Percentiles rank a stretch among this genome's conserved stretches.
These are phyloP conservation scores for Fusarium sp. DNA, from an alignment of 2,329 filamentous ascomycete genomes.

Conservation along the genomic window DNA sequence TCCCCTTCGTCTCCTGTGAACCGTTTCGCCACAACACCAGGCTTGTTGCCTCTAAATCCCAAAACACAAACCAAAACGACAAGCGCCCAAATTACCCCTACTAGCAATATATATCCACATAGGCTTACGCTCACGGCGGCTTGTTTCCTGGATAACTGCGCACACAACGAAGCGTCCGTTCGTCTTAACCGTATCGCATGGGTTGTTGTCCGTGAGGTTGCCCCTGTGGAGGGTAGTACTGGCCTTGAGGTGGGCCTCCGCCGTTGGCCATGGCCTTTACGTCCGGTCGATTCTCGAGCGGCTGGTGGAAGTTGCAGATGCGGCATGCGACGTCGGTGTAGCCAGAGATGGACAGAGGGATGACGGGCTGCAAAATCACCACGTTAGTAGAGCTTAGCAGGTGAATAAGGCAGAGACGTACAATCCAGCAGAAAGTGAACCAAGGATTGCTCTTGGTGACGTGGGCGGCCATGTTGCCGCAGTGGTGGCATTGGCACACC, in stretches of 20 bases:
- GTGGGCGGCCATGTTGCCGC: slow-evolving; percentile 71
- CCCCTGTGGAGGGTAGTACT: slow-evolving; percentile 50
- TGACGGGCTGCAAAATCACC: slow-evolving; percentile 64
- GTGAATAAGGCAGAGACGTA: slow-evolving; percentile 48
- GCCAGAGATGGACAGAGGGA: slow-evolving; percentile 76
- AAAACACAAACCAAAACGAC: neutral
- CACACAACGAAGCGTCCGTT: neutral
- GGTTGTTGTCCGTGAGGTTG: slow-evolving; percentile 44
- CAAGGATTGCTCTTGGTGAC: slow-evolving; percentile 75
- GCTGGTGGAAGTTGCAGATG: slow-evolving; percentile 82
- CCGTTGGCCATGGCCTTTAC: slow-evolving; percentile 64
- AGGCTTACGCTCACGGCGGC: neutral
- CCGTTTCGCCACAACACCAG: slow-evolving; percentile 36
- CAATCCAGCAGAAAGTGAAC: slow-evolving; percentile 85
- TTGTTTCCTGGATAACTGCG: neutral
- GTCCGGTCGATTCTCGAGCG: slow-evolving; percentile 68
- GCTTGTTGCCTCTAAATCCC: slow-evolving; percentile 21
- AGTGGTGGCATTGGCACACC: slow-evolving; percentile 73
- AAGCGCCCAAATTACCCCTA: neutral
- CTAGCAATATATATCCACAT: neutral
- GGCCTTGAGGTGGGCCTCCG: slow-evolving; percentile 49
- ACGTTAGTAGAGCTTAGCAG: slow-evolving; percentile 26
- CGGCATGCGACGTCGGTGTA: slow-evolving; percentile 78
- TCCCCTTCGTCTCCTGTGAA: neutral
- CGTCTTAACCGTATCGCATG: slow-evolving; percentile 45